Evolutionary conservation across 1,284 basidiomycete genomes (phyloP), one percentile per base, ranked within the genome.

Genomic region (Polyporus tsugae): DNA sequence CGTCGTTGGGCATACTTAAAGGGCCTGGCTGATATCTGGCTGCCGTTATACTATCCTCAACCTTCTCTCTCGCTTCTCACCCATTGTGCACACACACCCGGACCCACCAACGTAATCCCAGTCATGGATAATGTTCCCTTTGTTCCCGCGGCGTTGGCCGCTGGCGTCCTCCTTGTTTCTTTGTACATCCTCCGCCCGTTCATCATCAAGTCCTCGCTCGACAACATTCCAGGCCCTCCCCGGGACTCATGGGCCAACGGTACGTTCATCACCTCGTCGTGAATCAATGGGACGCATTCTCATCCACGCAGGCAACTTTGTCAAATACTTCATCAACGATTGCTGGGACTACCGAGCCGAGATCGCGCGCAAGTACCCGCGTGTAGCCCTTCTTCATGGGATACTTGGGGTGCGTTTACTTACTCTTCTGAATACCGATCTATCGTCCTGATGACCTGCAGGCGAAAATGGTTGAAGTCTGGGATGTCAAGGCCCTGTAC

Each of bases 401-500:
- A 33, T 70, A 4, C 52, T 67, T 29, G 63, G 65, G 44, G 72
- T 73, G 42, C 33, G 69, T 41, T 4, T 3, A 7, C 35, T 6
- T 29, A 35, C 29, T 9, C 25, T n/a, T 19, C 7, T 52, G 4
- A 3, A 25, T 22, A 44, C 10, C 35, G 25, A 49, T 49, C 25
- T 44, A 52, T 60, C 13, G 4, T 17, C 38, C 2, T 53, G 15
- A 22, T 0, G 7, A 36, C 42, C 22, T 25, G 9, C 41, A 72
- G 69, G 22, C 39, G 4, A 60, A 52, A 17, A 64, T 67, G 69
- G 66, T 79, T 5, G 66, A 70, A 29, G 69, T 77, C n/a, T 69
- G 66, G 33, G 78, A 80, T 36, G 70, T 77, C 2, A 68, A 65
- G 33, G 79, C 79, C 0, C 63, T 80, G 60, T 74, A 78, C 49